phyloP scores from a whole-genome alignment of 306 rosid species.

The Abrus pulchellus region DNA sequence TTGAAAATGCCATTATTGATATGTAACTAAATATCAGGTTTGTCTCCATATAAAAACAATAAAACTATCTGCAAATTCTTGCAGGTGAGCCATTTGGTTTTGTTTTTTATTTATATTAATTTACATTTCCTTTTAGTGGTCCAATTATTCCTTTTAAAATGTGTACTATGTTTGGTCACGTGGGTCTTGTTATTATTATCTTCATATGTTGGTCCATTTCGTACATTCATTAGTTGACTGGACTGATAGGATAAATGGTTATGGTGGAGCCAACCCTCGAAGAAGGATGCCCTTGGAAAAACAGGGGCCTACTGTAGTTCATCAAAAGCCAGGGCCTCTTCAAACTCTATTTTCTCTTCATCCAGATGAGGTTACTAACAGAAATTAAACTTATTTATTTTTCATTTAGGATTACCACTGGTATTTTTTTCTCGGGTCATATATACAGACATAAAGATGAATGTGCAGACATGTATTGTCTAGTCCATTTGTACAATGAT shows the following conservation, averaged over 20 bases:
- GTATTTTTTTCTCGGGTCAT: not conserved
- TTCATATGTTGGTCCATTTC: slow-evolving; percentile 31
- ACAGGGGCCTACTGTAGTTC: slow-evolving; percentile 86
- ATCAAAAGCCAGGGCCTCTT: slow-evolving; percentile 97
- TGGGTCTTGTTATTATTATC: slow-evolving; percentile 43
- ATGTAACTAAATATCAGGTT: slow-evolving; percentile 70
- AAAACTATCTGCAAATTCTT: slow-evolving; percentile 66
- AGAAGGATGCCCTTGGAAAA: slow-evolving; percentile 77
- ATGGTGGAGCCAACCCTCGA: slow-evolving; percentile 75
- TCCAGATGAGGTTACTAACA: slow-evolving; percentile 80
- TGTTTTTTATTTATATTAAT: slow-evolving; percentile 31
- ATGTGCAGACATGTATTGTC: slow-evolving; percentile 8
- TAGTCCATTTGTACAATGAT: slow-evolving; percentile 30
- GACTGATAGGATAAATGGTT: slow-evolving; percentile 73
- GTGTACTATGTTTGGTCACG: slow-evolving; percentile 26
- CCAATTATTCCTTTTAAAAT: slow-evolving; percentile 19
- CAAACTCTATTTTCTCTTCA: slow-evolving; percentile 87
- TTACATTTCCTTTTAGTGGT: slow-evolving; percentile 26
- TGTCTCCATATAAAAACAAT: slow-evolving; percentile 86
- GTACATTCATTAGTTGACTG: slow-evolving; percentile 38
- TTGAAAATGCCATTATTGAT: slow-evolving; percentile 45
- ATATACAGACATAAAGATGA: not conserved
- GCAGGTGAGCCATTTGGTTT: slow-evolving; percentile 69
- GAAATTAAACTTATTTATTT: slow-evolving; percentile 45
- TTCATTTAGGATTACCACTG: slow-evolving; percentile 23